Conservation (phyloP, 1,284 basidiomycete genomes). For the Cutaneotrichosporon cutaneum region DNA sequence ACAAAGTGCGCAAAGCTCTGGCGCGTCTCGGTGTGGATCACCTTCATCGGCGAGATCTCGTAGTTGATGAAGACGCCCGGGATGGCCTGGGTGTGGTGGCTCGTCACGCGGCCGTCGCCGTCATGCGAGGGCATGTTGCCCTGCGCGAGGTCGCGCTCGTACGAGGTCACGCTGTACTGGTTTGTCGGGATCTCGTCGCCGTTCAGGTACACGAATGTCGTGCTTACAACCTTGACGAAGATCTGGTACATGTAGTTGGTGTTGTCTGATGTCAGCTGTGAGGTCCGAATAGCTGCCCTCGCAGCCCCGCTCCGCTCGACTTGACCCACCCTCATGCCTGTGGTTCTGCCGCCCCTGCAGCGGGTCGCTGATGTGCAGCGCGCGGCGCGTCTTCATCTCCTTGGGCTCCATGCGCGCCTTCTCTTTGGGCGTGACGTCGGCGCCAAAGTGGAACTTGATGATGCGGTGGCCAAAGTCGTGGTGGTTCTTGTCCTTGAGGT, state of each 20-base stretch:
- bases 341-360: conserved; percentile 68
- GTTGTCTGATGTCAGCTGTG: conserved; percentile 12
- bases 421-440: conserved; percentile 63
- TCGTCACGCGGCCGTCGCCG: conserved; percentile 65
- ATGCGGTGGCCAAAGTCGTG: conserved; percentile 94
- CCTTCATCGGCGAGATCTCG: conserved; percentile 95
- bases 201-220: conserved; percentile 79
- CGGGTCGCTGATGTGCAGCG: conserved; percentile 78
- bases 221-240: conserved; percentile 86
- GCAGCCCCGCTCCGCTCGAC: not conserved
- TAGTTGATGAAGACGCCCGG: conserved; percentile 93
- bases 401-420: conserved; percentile 53
- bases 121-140: conserved; percentile 60
- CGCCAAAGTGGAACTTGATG: conserved; percentile 77
- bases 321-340: conserved; percentile 57
- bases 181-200: conserved; percentile 59
- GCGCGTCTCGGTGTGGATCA: conserved; percentile 83
- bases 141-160: conserved; percentile 79
- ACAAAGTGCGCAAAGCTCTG: conserved; percentile 97
- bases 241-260: conserved; percentile 24
- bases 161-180: conserved; percentile 93
- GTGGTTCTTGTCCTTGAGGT: conserved; percentile 78
- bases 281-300: no score
- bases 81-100: conserved; percentile 75
- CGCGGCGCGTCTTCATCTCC: conserved; percentile 64